phyloP scores from a whole-genome alignment of 2,329 filamentous ascomycete species.

The Neophaeococcomyces aloes region DNA sequence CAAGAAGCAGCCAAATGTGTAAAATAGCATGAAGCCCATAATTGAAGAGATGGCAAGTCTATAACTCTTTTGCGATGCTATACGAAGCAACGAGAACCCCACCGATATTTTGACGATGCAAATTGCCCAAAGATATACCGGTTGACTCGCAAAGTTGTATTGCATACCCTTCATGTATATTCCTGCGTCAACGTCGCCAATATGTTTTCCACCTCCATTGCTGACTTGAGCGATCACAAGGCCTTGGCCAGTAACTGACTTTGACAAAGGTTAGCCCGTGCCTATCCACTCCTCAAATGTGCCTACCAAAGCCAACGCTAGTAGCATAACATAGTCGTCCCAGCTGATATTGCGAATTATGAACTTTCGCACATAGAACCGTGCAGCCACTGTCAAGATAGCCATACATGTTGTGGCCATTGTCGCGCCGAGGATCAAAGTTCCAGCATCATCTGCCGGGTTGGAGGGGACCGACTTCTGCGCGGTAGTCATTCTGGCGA shows the following conservation, averaged over 20 bases:
- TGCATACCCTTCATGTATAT: conserved; percentile 34
- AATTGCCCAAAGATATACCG: conserved; percentile 34
- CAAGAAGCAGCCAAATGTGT: conserved; percentile 5
- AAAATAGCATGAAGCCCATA: conserved; percentile 21
- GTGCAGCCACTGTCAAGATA: background rate
- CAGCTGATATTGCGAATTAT: conserved; percentile 17
- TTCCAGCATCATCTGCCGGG: conserved; percentile 5
- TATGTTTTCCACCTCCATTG: conserved; percentile 39
- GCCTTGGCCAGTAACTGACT: conserved; percentile 31
- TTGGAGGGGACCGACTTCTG: conserved; percentile 8
- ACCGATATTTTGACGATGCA: conserved; percentile 38
- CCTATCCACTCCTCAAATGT: background rate
- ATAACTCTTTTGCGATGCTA: conserved; percentile 30
- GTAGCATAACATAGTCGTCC: conserved; percentile 20
- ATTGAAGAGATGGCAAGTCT: conserved; percentile 29
- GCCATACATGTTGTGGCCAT: conserved; percentile 9
- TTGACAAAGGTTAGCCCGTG: background rate
- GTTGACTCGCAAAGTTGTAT: conserved; percentile 36
- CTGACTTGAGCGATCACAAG: conserved; percentile 33
- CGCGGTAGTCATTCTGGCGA: too few relatives aligned
- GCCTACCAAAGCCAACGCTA: conserved; percentile 17
- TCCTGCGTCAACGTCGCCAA: conserved; percentile 10
- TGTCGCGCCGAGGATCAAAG: conserved; percentile 9
- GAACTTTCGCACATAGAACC: conserved; percentile 20
- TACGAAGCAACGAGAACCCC: conserved; percentile 33